Conservation (phyloP, 345 rosid species). For the Heritiera fomes region DNA sequence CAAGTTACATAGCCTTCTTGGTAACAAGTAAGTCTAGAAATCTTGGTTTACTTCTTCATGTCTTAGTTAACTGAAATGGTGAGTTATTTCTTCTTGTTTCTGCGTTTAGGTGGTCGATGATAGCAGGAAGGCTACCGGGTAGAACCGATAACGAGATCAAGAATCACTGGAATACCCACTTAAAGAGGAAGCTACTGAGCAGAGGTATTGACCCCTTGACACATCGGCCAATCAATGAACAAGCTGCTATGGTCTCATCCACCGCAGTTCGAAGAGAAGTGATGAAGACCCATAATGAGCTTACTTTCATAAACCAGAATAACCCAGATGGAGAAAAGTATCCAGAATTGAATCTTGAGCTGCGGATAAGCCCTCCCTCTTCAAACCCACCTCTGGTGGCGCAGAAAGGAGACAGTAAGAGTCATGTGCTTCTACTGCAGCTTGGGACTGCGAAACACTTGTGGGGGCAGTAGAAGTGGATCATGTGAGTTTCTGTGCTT, state of each 20-base stretch:
- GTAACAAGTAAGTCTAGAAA: conserved; percentile 55
- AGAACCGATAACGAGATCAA: conserved; percentile 62
- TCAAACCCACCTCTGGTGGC: conserved; percentile 19
- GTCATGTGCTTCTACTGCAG: conserved; percentile 26
- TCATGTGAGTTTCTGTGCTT: background rate
- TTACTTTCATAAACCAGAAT: conserved; percentile 16
- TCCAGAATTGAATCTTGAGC: conserved; percentile 38
- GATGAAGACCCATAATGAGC: background rate
- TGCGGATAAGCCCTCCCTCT: conserved; percentile 34
- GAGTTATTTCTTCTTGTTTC: background rate
- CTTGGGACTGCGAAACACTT: conserved; percentile 25
- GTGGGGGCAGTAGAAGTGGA: background rate
- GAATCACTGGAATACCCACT: conserved; percentile 61
- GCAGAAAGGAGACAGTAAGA: conserved; percentile 11
- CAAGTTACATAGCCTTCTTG: conserved; percentile 69
- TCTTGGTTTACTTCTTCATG: background rate
- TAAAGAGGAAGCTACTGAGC: conserved; percentile 50
- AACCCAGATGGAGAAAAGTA: conserved; percentile 11
- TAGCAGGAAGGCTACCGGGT: conserved; percentile 53
- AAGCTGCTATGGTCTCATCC: background rate
- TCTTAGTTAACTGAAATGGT: background rate
- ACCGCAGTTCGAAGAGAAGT: conserved; percentile 22
- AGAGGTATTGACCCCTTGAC: conserved; percentile 53
- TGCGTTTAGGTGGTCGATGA: conserved; percentile 48
- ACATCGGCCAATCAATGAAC: conserved; percentile 37